A percentile compares a stretch with the other conserved stretches of the same genome.
Conservation (phyloP, 1,284 basidiomycete species). For the Rhodotorula mucilaginosa region DNA sequence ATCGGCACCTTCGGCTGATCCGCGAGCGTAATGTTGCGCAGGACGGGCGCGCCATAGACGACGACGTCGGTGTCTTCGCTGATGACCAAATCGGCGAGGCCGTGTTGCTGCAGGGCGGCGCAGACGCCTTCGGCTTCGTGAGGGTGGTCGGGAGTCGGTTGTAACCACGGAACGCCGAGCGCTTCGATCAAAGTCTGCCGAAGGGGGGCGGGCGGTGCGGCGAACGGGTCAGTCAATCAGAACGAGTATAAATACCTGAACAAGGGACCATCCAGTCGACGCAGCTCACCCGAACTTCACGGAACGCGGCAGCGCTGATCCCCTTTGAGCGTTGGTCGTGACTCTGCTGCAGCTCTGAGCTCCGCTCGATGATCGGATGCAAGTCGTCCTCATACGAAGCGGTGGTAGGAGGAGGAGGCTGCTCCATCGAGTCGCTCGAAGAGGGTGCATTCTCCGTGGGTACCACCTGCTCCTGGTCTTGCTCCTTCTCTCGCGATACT, state of each 20-base stretch:
- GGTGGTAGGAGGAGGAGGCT: not conserved
- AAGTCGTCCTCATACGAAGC: not conserved
- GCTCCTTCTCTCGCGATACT: no score
- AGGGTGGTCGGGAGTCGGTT: conserved; percentile 17
- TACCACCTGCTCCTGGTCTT: not conserved
- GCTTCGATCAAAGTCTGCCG: conserved; percentile 22
- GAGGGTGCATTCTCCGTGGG: no score
- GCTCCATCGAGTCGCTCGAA: no score
- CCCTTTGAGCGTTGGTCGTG: not conserved
- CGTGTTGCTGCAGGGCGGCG: conserved; percentile 17
- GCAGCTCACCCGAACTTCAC: conserved; percentile 16
- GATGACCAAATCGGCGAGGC: conserved; percentile 28
- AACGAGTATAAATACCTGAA: not conserved
- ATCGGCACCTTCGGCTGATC: conserved; percentile 10
- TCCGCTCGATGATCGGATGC: not conserved
- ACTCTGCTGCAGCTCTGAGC: not conserved
- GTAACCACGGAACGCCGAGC: conserved; percentile 32
- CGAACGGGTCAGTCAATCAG: not conserved
- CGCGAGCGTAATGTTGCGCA: conserved; percentile 18
- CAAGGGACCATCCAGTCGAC: no score
- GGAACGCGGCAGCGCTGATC: conserved; percentile 6
- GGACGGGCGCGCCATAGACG: conserved; percentile 33
- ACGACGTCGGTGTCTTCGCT: conserved; percentile 39
- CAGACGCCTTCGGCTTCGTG: conserved; percentile 39
- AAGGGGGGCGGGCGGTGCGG: not conserved